phyloP scores from a whole-genome alignment of 2,329 filamentous ascomycete genomes.

The Ophiostoma fasciatum region DNA sequence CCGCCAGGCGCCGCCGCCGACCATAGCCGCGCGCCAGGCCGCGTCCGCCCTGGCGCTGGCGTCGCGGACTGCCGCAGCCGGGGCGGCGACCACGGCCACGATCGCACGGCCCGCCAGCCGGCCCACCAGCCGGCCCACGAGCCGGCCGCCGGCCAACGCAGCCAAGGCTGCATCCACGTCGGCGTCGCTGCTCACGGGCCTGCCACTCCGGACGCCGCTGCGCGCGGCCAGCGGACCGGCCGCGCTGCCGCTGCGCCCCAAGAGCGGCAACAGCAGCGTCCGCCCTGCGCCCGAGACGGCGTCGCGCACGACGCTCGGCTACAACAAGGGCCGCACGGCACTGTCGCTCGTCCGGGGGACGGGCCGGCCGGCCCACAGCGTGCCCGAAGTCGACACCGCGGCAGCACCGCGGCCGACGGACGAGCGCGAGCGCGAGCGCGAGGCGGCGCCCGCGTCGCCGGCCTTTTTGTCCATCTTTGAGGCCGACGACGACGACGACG shows the following conservation, averaged over 20 bases:
- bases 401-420: conserved; percentile 14
- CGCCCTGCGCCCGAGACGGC: conserved; percentile 39
- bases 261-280: not conserved
- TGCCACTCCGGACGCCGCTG: conserved; percentile 7
- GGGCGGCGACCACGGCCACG: conserved; percentile 8
- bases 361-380: conserved; percentile 8
- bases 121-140: too few species aligned
- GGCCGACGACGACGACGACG: conserved; percentile 26
- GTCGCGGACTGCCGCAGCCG: conserved; percentile 12
- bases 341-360: conserved; percentile 28
- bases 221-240: not conserved
- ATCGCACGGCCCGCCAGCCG: too few species aligned
- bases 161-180: conserved; percentile 10
- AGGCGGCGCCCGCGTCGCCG: conserved; percentile 25
- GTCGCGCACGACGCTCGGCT: conserved; percentile 73
- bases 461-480: conserved; percentile 46
- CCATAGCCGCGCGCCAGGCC: conserved; percentile 38
- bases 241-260: conserved; percentile 5
- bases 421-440: conserved; percentile 15
- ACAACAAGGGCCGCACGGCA: conserved; percentile 57
- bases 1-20: conserved; percentile 24
- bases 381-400: too few species aligned
- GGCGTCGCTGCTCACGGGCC: conserved; percentile 4
- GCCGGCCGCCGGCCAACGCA: conserved; percentile 2
- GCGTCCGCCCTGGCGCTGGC: conserved; percentile 35